Base-by-base conservation (phyloP, 768 basidiomycete species). In the Tulasnella sp. region DNA sequence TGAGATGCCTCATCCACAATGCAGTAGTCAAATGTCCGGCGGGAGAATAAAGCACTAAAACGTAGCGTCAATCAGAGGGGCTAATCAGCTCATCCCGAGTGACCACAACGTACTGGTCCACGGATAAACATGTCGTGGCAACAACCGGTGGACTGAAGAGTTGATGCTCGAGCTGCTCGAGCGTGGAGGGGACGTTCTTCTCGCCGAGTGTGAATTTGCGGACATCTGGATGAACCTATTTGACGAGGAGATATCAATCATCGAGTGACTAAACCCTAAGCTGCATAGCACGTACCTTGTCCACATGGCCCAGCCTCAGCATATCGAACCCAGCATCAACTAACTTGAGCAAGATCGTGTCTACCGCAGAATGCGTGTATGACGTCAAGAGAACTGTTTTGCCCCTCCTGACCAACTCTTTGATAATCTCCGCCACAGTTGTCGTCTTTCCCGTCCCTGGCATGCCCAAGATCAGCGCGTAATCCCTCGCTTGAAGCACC, bases 1-100 rank as follows among this genome's bases (percentile, higher is more conserved):
- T 98, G 95, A 0, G 96, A 97, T 0, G 96, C 96, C 70, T 99
- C 96, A 63, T 98, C 96, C 17, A 99, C 86, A 58, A 99, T 96
- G 72, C 95, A 98, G 67, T 90, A 93, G 69, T 99, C 93, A 67
- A 98, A 99, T 21, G 73, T 82, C 5, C 95, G 79, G 9, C 86
- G 80, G 49, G 79, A 78, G 71, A 99, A 98, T 5, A 99, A 67
- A 0, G 92, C 82, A 67, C 94, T 92, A 63, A 17, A 32, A 29
- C 11, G 45, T 29, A 61, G 41, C 34, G 15, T 38, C 34, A n/a
- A n/a, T n/a, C 34, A 15, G 34, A 26, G 24, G 27, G 32, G 21
- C 4, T 21, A 42, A 42, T 30, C 4, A 13, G 13, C 8, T n/a
- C n/a, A 51, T 27, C 15, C 42, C 19, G 24, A 11, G 2, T 27